phyloP scores from a whole-genome alignment of 352 stramenopile genomes.

The Phytophthora citricola region DNA sequence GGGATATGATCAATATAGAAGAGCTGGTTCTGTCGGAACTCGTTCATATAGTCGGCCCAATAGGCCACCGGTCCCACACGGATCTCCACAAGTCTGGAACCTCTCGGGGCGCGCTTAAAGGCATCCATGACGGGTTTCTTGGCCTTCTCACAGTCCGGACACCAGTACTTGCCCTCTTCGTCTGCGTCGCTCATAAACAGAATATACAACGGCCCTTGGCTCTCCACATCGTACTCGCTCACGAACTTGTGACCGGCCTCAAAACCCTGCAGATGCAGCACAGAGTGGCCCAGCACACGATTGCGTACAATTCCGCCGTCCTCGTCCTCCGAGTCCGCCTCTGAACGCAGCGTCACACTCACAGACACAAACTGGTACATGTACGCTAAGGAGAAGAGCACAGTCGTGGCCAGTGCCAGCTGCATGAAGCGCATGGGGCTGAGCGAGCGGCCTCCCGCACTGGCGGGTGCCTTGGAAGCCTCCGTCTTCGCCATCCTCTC shows the following conservation, averaged over 20 bases:
- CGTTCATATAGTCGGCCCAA: conserved; percentile 81
- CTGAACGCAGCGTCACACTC: conserved; percentile 48
- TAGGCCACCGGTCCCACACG: conserved; percentile 59
- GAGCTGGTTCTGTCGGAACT: conserved; percentile 82
- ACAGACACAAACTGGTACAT: conserved; percentile 77
- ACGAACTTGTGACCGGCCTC: conserved; percentile 80
- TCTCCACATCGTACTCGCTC: conserved; percentile 73
- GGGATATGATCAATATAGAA: conserved; percentile 87
- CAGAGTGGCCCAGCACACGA: conserved; percentile 65
- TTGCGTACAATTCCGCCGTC: conserved; percentile 35
- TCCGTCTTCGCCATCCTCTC: conserved; percentile 22
- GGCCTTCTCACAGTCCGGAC: conserved; percentile 72
- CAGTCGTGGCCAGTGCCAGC: conserved; percentile 58
- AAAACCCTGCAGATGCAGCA: conserved; percentile 76
- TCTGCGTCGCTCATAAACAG: conserved; percentile 81
- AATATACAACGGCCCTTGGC: conserved; percentile 71
- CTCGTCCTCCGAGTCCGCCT: conserved; percentile 26
- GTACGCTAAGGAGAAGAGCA: conserved; percentile 71
- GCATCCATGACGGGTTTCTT: conserved; percentile 78
- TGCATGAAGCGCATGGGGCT: conserved; percentile 82
- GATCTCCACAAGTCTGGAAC: conserved; percentile 78
- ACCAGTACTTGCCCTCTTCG: conserved; percentile 81
- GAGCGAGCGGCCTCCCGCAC: conserved; percentile 18
- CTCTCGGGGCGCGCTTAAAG: conserved; percentile 68
- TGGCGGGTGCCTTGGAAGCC: conserved; percentile 3